phyloP scores from a whole-genome alignment of 306 rosid species.

The Dryas octopetala region DNA sequence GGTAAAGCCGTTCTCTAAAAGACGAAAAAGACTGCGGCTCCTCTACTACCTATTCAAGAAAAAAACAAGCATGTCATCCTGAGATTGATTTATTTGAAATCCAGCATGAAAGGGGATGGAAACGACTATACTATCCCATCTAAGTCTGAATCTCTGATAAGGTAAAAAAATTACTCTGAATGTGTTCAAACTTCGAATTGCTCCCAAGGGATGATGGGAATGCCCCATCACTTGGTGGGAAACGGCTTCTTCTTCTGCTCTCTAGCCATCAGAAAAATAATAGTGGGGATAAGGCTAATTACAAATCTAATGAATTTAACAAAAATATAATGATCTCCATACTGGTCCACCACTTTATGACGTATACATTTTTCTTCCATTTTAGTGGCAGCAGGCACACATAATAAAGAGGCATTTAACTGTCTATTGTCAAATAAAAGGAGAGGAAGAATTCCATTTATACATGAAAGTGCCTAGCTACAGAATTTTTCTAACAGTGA shows the following conservation, averaged over 20 bases:
- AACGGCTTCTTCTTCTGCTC: conserved; percentile 73
- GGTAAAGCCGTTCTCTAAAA: conserved; percentile 84
- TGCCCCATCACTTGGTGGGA: conserved; percentile 68
- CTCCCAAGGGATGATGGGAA: conserved; percentile 68
- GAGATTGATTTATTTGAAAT: not conserved
- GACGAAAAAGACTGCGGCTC: conserved; percentile 76
- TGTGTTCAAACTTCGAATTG: conserved; percentile 58
- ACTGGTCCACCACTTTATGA: not conserved
- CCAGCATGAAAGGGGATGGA: not conserved
- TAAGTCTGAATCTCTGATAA: conserved; percentile 22
- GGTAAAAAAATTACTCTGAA: conserved; percentile 50
- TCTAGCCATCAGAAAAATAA: conserved; percentile 46
- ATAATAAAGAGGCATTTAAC: not conserved
- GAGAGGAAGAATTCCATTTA: not conserved
- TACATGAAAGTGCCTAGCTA: not conserved
- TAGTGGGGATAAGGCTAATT: conserved; percentile 22
- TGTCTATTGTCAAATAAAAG: not conserved
- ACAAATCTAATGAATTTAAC: not conserved
- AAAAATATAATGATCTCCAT: not conserved
- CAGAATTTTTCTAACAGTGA: not conserved
- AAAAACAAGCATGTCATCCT: conserved; percentile 9
- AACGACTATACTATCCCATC: not conserved
- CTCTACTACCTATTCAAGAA: conserved; percentile 51
- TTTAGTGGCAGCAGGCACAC: not conserved
- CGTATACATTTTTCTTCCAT: not conserved